phyloP scores from a whole-genome alignment of 306 rosid species.

The Prunus davidiana region DNA sequence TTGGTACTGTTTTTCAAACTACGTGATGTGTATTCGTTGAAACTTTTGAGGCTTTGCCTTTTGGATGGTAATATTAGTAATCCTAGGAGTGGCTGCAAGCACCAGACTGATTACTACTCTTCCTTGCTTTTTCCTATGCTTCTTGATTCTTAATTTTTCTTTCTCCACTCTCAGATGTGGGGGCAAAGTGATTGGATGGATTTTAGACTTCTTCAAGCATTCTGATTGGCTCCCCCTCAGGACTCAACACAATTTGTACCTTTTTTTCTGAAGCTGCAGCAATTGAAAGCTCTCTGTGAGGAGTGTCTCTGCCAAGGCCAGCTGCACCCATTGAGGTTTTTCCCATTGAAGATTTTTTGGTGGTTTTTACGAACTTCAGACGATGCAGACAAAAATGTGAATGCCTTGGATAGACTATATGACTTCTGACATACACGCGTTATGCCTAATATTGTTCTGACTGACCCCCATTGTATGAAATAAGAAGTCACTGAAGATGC shows the following conservation, averaged over 20 bases:
- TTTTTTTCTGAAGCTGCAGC: conserved; percentile 58
- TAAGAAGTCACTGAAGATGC: conserved; percentile 24
- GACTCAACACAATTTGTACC: conserved; percentile 53
- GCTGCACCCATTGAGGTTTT: conserved; percentile 23
- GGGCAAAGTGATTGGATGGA: conserved; percentile 72
- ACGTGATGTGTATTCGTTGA: neutral
- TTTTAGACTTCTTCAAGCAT: conserved; percentile 27
- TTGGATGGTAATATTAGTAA: neutral
- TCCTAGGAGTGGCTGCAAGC: neutral
- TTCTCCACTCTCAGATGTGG: conserved; percentile 65
- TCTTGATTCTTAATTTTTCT: conserved; percentile 26
- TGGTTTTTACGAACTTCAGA: conserved; percentile 42
- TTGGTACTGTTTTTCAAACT: neutral
- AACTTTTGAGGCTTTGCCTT: neutral
- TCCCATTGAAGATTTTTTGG: conserved; percentile 41
- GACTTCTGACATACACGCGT: conserved; percentile 33
- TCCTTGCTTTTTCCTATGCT: conserved; percentile 1
- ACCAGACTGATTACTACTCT: neutral
- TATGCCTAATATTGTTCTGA: conserved; percentile 33
- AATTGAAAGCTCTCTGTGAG: conserved; percentile 47
- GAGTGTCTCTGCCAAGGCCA: conserved; percentile 26
- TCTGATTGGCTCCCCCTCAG: conserved; percentile 42
- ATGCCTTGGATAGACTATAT: conserved; percentile 39
- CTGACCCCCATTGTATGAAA: conserved; percentile 49
- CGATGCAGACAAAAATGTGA: conserved; percentile 38